Conservation (phyloP, 2,329 filamentous ascomycete species). For the Sphaerulina vaccinii region DNA sequence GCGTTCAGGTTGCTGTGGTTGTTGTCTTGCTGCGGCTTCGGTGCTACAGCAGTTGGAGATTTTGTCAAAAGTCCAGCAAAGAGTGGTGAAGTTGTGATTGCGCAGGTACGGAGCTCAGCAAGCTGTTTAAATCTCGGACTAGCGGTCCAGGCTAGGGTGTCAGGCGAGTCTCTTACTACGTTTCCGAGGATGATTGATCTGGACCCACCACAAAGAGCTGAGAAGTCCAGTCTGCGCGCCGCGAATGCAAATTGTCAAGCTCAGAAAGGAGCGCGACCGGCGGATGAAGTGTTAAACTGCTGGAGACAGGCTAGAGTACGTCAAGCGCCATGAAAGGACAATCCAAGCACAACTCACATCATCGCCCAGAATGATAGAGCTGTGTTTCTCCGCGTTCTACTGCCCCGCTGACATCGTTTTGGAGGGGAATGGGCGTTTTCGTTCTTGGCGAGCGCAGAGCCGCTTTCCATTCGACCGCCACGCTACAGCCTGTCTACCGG, state of each 20-base stretch:
- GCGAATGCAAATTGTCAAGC: conserved; percentile 2
- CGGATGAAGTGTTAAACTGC: neutral
- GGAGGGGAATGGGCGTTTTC: conserved; percentile 1
- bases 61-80: neutral
- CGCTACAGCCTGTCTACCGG: neutral
- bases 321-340: conserved; percentile 13
- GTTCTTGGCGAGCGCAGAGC: conserved; percentile 1
- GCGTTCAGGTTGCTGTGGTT: neutral
- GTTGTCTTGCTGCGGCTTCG: conserved; percentile 8
- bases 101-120: conserved; percentile 2
- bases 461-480: conserved; percentile 12
- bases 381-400: conserved; percentile 2
- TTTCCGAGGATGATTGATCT: conserved; percentile 15
- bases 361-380: conserved; percentile 1
- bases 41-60: no score
- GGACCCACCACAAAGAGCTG: conserved; percentile 12
- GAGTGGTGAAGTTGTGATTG: conserved; percentile 3
- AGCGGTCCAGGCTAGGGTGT: conserved; percentile 18
- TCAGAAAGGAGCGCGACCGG: neutral
- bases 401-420: conserved; percentile 11
- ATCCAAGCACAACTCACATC: neutral
- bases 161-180: neutral
- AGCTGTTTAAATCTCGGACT: conserved; percentile 15
- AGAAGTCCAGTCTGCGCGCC: neutral
- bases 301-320: conserved; percentile 4